Conservation (phyloP, 2,329 filamentous ascomycete genomes). For the Sarocladium strictum region DNA sequence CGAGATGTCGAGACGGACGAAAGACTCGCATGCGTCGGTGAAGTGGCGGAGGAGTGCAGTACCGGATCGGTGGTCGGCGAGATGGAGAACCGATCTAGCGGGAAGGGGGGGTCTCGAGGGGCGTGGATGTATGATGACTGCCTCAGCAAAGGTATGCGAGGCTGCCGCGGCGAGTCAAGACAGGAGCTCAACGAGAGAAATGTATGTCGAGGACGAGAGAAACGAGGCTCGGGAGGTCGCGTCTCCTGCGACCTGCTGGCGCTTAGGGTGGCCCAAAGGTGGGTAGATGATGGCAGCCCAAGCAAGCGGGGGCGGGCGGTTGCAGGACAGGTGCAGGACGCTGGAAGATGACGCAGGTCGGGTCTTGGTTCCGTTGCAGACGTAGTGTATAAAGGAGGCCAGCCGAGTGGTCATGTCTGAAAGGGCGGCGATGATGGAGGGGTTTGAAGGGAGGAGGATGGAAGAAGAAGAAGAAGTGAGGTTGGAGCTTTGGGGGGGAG, state of each 20-base stretch:
- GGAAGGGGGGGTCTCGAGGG: neutral
- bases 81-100: neutral
- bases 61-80: neutral
- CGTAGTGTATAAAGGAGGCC: neutral
- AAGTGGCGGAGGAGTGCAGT: conserved; percentile 1
- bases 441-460: neutral
- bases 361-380: conserved; percentile 1
- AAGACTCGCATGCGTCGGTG: conserved; percentile 1
- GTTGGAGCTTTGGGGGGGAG: neutral
- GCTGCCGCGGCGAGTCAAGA: neutral
- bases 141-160: neutral
- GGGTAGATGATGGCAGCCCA: neutral
- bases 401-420: neutral
- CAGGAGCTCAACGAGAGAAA: neutral
- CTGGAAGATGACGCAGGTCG: conserved; percentile 1
- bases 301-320: conserved; percentile 8
- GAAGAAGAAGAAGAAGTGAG: neutral
- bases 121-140: neutral
- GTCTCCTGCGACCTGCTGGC: conserved; percentile 7
- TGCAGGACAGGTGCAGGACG: conserved; percentile 6
- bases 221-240: conserved; percentile 8
- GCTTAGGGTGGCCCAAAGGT: conserved; percentile 3
- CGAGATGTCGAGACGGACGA: neutral
- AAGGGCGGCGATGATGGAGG: neutral
- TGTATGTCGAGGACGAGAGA: neutral